Base-by-base conservation (phyloP, 768 basidiomycete species). In the Lentinula lateritia region DNA sequence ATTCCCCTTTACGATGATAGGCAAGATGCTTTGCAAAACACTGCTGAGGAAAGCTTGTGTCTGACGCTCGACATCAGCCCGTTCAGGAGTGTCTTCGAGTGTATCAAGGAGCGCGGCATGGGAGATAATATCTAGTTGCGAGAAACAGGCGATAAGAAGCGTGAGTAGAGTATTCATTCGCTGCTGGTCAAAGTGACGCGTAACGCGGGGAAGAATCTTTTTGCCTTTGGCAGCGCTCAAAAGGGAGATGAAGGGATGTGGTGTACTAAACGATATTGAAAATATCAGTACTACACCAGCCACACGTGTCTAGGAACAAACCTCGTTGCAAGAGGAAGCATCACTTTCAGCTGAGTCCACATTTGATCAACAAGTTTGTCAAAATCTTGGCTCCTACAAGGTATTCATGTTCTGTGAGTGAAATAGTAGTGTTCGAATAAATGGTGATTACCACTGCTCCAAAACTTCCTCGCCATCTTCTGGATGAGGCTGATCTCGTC, bases 241-340 rank as follows among this genome's bases (percentile, higher is more conserved):
- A 38, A 99, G 80, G 2, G 95, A 94, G 66, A 99, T 87, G 76
- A 99, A 98, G 2, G 97, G 97, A 76, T 99, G 97, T 2, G 96
- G 96, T 64, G 90, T 82, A 71, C 95, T 95, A 66, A 1, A 52
- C 4, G 23, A 50, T 50, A 23, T 5, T 12, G 16, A 60, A 52
- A 16, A 52, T 5, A 43, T 50, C 34, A 59, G 54, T 16, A 32
- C n/a, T 39, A 32, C 36, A 34, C 43, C 0, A 8, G 5, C 50
- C 10, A 48, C 23, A 20, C n/a, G 6, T 15, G 42, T 65, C 8
- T 16, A 52, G 12, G 23, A 45, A 64, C 78, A 42, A 64, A 93
- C 95, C 94, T 95, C n/a, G 91, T 90, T 70, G 95, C 95, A 16
- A 98, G 82, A 43, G 94, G 93, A 5, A 92, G 87, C 79, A 92